Evolutionary conservation across 2,329 filamentous ascomycete species (phyloP), one percentile per base, ranked within the genome.

Genomic region (Fusarium verrucosum): DNA sequence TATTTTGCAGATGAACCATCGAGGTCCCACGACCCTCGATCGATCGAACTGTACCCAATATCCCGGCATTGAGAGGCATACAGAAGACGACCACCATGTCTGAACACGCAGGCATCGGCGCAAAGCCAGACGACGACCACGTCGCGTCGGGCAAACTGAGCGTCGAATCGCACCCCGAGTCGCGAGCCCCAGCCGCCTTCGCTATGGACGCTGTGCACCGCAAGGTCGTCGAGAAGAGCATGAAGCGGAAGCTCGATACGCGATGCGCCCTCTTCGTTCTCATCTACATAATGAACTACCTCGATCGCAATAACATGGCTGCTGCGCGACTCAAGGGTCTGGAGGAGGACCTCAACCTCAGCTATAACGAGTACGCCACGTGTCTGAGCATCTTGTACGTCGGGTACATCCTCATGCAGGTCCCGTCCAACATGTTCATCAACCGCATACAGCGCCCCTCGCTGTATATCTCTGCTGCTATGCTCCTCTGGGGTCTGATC

Each of bases 231-330:
- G 90, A 93, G 76, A 85, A 83, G 74, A 82, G 80, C 32, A 77
- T 94, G 69, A 83, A 87, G 74, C 84, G 87, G 67, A 93, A 92
- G 78, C 87, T 93, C 51, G 91, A 93, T 72, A 69, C 83, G 19
- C 83, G 89, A 58, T 92, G 74, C 79, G 88, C 74, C 79, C 85
- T 90, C 67, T 85, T 92, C 55, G 85, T 92, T 43, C 74, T 92
- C 65, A 90, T 92, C 79, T 92, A 92, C 71, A 91, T 92, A 73
- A 82, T 79, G 75, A 92, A 92, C 77, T 92, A 91, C 74, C 80
- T 88, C 26, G 87, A 89, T 69, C 80, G 87, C 32, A 89, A 89
- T 73, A 89, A 90, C 74, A 89, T 91, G 62, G 87, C 87, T 3
- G 83, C 87, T 1, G 89, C 89, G 2, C 82, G 85, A 20, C 80